phyloP scores from a whole-genome alignment of 2,329 filamentous ascomycete species.

The Trichoderma endophyticum region DNA sequence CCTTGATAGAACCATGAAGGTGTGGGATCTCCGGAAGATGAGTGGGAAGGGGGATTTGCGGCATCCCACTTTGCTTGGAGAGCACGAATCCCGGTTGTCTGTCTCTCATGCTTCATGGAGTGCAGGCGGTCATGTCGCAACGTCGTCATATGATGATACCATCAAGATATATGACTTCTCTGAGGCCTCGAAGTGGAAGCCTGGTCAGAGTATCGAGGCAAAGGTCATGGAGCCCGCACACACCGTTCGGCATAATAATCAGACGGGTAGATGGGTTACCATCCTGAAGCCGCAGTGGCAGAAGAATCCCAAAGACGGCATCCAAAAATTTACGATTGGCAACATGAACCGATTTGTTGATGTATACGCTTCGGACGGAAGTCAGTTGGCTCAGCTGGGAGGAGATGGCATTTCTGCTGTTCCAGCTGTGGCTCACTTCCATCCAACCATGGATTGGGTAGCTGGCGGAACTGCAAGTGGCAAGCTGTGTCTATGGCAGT shows the following conservation, averaged over 20 bases:
- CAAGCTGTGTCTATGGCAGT: slow-evolving; percentile 90
- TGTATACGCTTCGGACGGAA: slow-evolving; percentile 75
- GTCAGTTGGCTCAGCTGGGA: slow-evolving; percentile 82
- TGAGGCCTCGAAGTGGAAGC: slow-evolving; percentile 56
- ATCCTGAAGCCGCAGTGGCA: slow-evolving; percentile 87
- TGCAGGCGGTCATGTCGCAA: slow-evolving; percentile 78
- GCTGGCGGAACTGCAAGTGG: slow-evolving; percentile 88
- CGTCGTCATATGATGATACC: slow-evolving; percentile 90
- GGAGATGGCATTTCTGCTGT: slow-evolving; percentile 92
- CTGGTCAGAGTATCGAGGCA: slow-evolving; percentile 55
- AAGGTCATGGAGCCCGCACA: slow-evolving; percentile 66
- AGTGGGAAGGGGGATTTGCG: slow-evolving; percentile 57
- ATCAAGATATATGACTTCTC: slow-evolving; percentile 87
- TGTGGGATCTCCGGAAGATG: slow-evolving; percentile 90
- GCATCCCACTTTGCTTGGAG: slow-evolving; percentile 68
- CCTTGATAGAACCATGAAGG: slow-evolving; percentile 80
- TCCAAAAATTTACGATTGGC: slow-evolving; percentile 86
- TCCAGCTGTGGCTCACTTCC: slow-evolving; percentile 87
- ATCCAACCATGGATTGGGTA: slow-evolving; percentile 85
- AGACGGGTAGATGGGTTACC: slow-evolving; percentile 92
- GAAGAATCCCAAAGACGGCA: slow-evolving; percentile 67
- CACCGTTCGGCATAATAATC: slow-evolving; percentile 82
- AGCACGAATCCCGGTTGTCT: slow-evolving; percentile 77
- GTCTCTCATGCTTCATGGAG: slow-evolving; percentile 95
- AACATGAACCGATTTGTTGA: slow-evolving; percentile 99